These are phyloP conservation scores for Chalaropsis ovoidea DNA, from an alignment of 2,329 filamentous ascomycete species.

Conservation along the genomic window DNA sequence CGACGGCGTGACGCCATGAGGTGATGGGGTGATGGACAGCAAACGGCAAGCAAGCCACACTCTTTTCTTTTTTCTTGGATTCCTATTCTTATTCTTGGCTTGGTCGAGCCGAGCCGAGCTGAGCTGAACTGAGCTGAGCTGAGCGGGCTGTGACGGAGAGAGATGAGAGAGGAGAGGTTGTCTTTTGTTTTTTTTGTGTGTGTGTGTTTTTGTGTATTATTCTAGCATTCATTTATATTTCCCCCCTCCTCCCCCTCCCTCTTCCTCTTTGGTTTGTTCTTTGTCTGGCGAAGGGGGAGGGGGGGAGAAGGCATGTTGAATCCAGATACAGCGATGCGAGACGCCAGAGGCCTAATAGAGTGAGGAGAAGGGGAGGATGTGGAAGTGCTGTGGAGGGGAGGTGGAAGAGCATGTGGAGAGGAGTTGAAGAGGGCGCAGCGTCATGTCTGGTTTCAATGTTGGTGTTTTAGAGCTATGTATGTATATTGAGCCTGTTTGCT, in stretches of 20 bases:
- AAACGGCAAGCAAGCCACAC: no score
- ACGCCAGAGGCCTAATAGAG: background rate
- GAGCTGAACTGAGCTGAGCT: no score
- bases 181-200: constrained; percentile 9
- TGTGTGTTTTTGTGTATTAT: constrained; percentile 9
- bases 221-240: constrained; percentile 15
- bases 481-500: no score
- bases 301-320: background rate
- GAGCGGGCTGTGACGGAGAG: background rate
- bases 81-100: background rate
- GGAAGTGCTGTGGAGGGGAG: background rate
- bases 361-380: background rate
- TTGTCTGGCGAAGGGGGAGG: no score
- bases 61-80: background rate
- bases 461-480: no score
- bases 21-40: no score
- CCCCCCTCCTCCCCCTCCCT: background rate
- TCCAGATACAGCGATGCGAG: background rate
- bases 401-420: no score
- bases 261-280: no score
- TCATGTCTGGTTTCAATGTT: background rate
- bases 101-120: no score
- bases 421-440: no score
- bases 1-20: no score
- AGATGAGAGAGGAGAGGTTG: background rate